Conservation (phyloP, 192 early-diverging fungal species). For the Coemansia sp. region DNA sequence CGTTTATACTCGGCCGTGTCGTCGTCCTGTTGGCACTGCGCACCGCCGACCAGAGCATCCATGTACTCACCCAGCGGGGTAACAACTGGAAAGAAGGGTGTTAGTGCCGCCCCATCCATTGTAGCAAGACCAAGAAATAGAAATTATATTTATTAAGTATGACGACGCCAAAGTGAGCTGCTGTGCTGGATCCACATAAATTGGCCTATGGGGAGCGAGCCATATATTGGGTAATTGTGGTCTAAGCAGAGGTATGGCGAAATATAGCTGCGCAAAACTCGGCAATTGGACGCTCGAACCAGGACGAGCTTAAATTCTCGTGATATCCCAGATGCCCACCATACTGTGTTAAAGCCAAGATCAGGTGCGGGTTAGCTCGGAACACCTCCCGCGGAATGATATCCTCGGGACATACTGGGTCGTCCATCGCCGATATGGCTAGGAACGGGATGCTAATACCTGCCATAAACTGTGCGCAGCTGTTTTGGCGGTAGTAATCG, state of each 20-base stretch:
- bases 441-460: conserved; percentile 77
- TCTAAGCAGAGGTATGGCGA: conserved; percentile 11
- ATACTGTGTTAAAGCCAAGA: conserved; percentile 75
- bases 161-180: background rate
- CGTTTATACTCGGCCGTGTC: conserved; percentile 20
- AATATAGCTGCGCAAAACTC: conserved; percentile 70
- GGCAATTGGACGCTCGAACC: conserved; percentile 68
- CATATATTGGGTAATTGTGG: background rate
- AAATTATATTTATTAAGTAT: background rate
- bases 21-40: conserved; percentile 13
- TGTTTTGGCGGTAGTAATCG: conserved; percentile 78
- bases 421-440: conserved; percentile 84
- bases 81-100: conserved; percentile 12
- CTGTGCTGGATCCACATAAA: background rate
- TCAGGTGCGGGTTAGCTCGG: conserved; percentile 73
- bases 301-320: conserved; percentile 57
- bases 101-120: conserved; percentile 13
- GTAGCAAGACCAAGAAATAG: background rate
- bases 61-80: conserved; percentile 42
- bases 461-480: conserved; percentile 62
- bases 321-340: conserved; percentile 97
- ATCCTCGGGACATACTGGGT: conserved; percentile 77
- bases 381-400: conserved; percentile 75
- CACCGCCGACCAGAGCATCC: conserved; percentile 29
- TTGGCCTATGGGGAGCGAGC: background rate